Conservation (phyloP, 139 green algal genomes). For the Choricystis sp. region DNA sequence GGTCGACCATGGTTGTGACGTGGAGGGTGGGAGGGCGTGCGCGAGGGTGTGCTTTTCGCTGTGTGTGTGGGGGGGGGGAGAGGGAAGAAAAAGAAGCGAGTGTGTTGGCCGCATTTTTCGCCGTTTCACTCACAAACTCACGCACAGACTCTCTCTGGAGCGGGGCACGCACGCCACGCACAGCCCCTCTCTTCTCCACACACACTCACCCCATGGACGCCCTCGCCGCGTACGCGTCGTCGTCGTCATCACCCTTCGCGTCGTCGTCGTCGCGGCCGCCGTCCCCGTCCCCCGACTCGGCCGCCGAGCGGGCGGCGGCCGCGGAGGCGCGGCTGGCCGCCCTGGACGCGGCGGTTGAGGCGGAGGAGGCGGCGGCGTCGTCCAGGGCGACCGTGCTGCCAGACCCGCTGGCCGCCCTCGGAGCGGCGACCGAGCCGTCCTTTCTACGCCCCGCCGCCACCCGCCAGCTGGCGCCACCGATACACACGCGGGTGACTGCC, state of each 20-base stretch:
- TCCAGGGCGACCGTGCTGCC: conserved; percentile 6
- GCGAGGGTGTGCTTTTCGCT: neutral
- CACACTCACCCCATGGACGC: no score
- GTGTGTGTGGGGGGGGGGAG: neutral
- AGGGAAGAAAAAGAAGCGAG: neutral
- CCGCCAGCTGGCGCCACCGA: conserved; percentile 9
- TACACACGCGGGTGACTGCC: neutral
- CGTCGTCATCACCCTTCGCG: no score
- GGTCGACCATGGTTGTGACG: neutral
- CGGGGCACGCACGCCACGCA: no score
- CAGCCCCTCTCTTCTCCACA: no score
- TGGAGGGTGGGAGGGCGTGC: no score
- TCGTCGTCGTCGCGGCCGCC: no score
- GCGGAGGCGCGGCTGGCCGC: neutral
- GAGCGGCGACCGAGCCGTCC: conserved; percentile 18
- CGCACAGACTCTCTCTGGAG: no score
- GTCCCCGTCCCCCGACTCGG: no score
- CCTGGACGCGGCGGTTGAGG: neutral
- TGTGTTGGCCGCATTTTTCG: neutral
- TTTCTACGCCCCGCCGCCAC: conserved; percentile 49
- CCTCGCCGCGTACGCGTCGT: no score
- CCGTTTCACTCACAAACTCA: no score
- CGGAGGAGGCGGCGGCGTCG: neutral
- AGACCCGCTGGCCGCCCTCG: conserved; percentile 15
- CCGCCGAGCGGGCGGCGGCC: neutral